A percentile compares a stretch with the other conserved stretches of the same genome.
phyloP scores from a whole-genome alignment of 2,329 filamentous ascomycete genomes.

The Harringtonia aguacate region DNA sequence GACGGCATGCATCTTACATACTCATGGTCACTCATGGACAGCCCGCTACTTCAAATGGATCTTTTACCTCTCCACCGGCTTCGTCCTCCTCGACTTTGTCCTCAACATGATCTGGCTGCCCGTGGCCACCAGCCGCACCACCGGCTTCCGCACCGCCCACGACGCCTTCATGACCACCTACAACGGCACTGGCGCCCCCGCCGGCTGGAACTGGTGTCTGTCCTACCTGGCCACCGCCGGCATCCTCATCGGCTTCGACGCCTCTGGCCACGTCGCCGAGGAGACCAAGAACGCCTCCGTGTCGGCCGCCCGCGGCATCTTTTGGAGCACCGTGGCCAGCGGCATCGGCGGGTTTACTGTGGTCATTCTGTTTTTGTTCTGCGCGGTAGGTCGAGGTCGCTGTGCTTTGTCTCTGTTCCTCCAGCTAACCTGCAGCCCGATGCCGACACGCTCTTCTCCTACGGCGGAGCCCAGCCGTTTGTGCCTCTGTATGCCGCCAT shows the following conservation, averaged over 20 bases:
- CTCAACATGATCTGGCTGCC: slow-evolving; percentile 11
- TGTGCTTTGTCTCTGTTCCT: neutral
- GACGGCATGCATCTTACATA: neutral
- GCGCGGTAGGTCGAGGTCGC: neutral
- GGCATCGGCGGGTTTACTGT: slow-evolving; percentile 7
- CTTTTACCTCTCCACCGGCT: slow-evolving; percentile 5
- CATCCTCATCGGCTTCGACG: slow-evolving; percentile 10
- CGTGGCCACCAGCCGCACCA: slow-evolving; percentile 4
- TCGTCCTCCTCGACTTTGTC: slow-evolving; percentile 8
- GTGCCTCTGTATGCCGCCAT: slow-evolving; percentile 9
- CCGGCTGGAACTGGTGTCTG: slow-evolving; percentile 11
- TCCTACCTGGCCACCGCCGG: slow-evolving; percentile 9
- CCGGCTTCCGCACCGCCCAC: slow-evolving; percentile 7
- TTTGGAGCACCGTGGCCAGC: slow-evolving; percentile 8
- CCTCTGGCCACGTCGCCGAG: slow-evolving; percentile 10
- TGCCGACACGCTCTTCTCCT: slow-evolving; percentile 5
- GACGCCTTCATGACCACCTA: slow-evolving; percentile 10
- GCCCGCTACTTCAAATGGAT: slow-evolving; percentile 7
- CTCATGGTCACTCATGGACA: neutral
- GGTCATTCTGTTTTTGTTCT: slow-evolving; percentile 9
- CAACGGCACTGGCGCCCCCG: slow-evolving; percentile 8
- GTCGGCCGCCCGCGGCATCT: slow-evolving; percentile 8
- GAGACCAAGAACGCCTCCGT: slow-evolving; percentile 9
- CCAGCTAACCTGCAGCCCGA: neutral
- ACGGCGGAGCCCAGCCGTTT: slow-evolving; percentile 9